Evolutionary conservation across 75 land plant genomes (phyloP).

Genomic region (Pinus taeda): DNA sequence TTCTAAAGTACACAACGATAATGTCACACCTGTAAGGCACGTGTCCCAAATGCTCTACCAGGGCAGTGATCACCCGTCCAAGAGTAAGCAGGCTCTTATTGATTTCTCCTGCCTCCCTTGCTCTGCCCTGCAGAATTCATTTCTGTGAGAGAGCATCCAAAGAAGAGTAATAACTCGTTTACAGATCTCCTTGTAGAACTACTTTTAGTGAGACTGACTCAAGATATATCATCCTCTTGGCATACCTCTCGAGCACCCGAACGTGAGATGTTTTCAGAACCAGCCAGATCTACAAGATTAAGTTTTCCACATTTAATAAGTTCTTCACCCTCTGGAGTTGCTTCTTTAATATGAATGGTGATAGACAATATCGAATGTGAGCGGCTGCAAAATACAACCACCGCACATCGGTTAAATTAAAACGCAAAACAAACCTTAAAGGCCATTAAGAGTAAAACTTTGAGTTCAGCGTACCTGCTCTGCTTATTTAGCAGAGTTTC

Average conservation of each 20-base stretch:
- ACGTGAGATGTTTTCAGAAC: slow-evolving; percentile 81
- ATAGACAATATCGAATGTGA: slow-evolving; percentile 68
- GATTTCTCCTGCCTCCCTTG: slow-evolving; percentile 98
- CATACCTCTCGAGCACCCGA: slow-evolving; percentile 85
- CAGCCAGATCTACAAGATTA: slow-evolving; percentile 87
- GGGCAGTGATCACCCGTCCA: slow-evolving; percentile 94
- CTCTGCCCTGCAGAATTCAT: slow-evolving; percentile 60
- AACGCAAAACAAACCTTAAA: background rate
- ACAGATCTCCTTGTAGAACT: background rate
- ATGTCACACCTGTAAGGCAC: slow-evolving; percentile 80
- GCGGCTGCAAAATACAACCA: slow-evolving; percentile 45
- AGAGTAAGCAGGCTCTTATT: slow-evolving; percentile 96
- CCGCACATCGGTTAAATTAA: background rate
- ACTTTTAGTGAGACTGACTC: background rate
- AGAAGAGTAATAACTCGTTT: background rate
- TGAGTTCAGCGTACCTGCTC: slow-evolving; percentile 44
- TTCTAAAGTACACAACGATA: background rate
- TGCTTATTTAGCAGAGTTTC: slow-evolving; percentile 96
- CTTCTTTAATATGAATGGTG: slow-evolving; percentile 74
- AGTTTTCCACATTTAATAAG: slow-evolving; percentile 85
- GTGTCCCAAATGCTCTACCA: slow-evolving; percentile 92
- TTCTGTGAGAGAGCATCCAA: background rate
- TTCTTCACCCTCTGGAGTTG: slow-evolving; percentile 63
- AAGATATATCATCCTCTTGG: background rate
- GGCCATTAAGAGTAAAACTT: background rate